Evolutionary conservation across 2,329 filamentous ascomycete species (phyloP), one percentile per base, ranked within the genome.

Genomic region (Fusarium decemcellulare): DNA sequence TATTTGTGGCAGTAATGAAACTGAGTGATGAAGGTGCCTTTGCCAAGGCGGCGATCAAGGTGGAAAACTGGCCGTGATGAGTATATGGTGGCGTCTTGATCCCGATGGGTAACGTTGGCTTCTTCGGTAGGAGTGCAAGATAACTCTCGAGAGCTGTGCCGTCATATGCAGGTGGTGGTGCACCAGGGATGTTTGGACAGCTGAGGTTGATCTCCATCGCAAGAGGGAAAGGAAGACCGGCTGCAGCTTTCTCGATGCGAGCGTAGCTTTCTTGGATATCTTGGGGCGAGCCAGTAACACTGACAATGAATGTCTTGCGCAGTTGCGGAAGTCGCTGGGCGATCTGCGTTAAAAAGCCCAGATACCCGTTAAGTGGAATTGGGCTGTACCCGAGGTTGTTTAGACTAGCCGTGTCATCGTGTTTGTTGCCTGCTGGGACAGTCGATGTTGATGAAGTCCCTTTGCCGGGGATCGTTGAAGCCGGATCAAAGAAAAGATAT

Each of bases 1-100:
- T 95, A 73, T 95, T 95, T 1, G 90, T 92, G 0, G 91, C 87
- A 0, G 92, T 94, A 68, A 95, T 84, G 78, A 95, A 95, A 44
- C 85, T 87, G 1, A 93, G 58, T 1, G 73, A 75, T 0, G 67
- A 72, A 8, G 65, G 68, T 63, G n/a, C 73, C 65, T 9, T 70
- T 69, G 2, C 69, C 7, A 94, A 78, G 0, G 89, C 87, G 0
- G 77, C 67, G 2, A 89, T 76, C 14, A 95, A 78, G 16, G 81
- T 82, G 0, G 81, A 76, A 75, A 91, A 95, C 74, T 95, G 89
- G 0, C 84, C 87, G 0, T 85, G 80, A 74, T 94, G 88, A 0
- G 92, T 95, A 72, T 93, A 95, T 0, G 93, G 93, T 6, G 93
- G 92, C 1, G 89, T 91, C 75, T 95, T 95, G 68, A 95, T 83